Evolutionary conservation across 2,329 filamentous ascomycete species (phyloP), one percentile per base, ranked within the genome.

Genomic region (Colletotrichum sp.): DNA sequence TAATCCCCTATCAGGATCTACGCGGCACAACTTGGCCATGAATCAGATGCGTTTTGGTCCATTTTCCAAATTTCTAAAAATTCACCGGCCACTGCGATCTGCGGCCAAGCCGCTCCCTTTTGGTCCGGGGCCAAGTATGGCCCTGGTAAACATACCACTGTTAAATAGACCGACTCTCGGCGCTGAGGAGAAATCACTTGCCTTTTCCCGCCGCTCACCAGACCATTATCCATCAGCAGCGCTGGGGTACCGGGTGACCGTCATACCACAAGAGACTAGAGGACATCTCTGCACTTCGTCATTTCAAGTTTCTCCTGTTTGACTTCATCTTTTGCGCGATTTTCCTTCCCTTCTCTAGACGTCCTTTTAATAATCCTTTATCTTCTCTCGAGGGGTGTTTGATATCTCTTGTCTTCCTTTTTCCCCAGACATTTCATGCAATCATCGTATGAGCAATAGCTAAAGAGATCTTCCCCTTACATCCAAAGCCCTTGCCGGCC

Each of bases 171-270:
- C 28, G 57, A 68, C 69, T 63, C 73, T 75, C 73, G 63, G 73
- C 69, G 9, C 60, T 39, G 63, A 24, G 70, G 24, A 64, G n/a
- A 26, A 59, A 64, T 24, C 63, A 34, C 18, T 68, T 30, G 69
- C 69, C n/a, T 26, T 72, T 52, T 64, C 24, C 36, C 28, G 28
- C 48, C 60, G 68, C 68, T 55, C 63, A 68, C 73, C 69, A 72
- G 73, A 72, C 63, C 63, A 72, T 57, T 72, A 63, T 68, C 63
- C 73, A 72, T 72, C 73, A 75, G 69, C 73, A 72, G 63, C 57
- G 73, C 73, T 75, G 73, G 55, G 63, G n/a, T 75, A 72, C 57
- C 55, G 32, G 57, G 69, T 72, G 69, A 75, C 63, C 39, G 63
- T 75, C 73, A 72, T 63, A 68, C 72, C 72, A 75, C 69, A 68